A percentile compares a stretch with the other conserved stretches of the same genome.
phyloP scores from a whole-genome alignment of 139 green algal genomes.

The Chlamydomonas sphaeroides region DNA sequence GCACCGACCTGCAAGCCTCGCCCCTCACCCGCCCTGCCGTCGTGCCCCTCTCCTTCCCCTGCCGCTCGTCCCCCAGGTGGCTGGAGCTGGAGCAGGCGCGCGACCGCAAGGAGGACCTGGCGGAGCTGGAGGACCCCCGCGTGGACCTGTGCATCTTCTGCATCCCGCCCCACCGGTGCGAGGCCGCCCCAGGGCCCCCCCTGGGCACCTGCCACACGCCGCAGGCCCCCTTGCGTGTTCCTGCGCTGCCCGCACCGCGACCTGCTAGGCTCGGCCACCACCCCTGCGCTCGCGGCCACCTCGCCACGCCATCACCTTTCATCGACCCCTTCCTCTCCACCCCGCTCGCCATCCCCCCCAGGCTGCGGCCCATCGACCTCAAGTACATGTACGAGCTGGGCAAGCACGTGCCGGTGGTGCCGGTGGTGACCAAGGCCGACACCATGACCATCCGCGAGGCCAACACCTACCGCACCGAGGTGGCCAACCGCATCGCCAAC shows the following conservation, averaged over 20 bases:
- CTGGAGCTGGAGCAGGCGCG: constrained; percentile 65
- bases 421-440: constrained; percentile 80
- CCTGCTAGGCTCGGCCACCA: too few relatives aligned
- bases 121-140: constrained; percentile 73
- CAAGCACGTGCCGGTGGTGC: constrained; percentile 75
- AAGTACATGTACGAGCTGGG: constrained; percentile 73
- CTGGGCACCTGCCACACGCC: too few relatives aligned
- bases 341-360: too few relatives aligned
- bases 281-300: too few relatives aligned
- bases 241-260: too few relatives aligned
- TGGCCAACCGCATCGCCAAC: constrained; percentile 71
- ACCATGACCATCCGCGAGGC: constrained; percentile 83
- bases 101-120: constrained; percentile 55
- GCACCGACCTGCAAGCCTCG: too few relatives aligned
- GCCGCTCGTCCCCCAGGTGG: constrained; percentile 70
- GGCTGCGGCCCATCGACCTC: constrained; percentile 74
- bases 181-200: too few relatives aligned
- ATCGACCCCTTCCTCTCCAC: too few relatives aligned
- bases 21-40: background rate
- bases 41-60: too few relatives aligned
- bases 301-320: too few relatives aligned
- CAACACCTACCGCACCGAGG: constrained; percentile 66
- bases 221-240: too few relatives aligned
- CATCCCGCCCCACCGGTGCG: constrained; percentile 74
- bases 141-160: constrained; percentile 82